These are phyloP conservation scores for Citrullus mucosospermus DNA, from an alignment of 306 rosid species.

Conservation along the genomic window DNA sequence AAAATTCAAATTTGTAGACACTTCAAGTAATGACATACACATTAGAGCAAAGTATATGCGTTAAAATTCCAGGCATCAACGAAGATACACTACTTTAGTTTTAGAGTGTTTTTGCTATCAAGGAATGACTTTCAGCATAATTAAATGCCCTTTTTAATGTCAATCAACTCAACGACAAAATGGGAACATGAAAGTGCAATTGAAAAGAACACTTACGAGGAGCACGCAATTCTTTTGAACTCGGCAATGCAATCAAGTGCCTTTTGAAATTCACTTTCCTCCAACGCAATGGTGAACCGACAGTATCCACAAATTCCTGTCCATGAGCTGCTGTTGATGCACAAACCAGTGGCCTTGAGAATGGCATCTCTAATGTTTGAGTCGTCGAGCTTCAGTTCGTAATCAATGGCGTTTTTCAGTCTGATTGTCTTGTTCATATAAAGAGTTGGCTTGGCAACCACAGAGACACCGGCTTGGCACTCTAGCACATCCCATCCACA, in stretches of 20 bases:
- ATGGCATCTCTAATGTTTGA: conserved; percentile 59
- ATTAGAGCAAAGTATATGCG: neutral
- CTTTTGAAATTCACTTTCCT: conserved; percentile 55
- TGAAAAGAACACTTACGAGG: conserved; percentile 5
- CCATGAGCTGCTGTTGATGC: conserved; percentile 91
- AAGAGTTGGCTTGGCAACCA: conserved; percentile 81
- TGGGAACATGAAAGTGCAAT: neutral
- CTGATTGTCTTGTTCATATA: conserved; percentile 49
- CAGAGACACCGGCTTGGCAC: conserved; percentile 59
- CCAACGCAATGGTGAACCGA: conserved; percentile 70
- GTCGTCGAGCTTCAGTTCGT: conserved; percentile 45
- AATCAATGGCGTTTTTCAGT: conserved; percentile 21
- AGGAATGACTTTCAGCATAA: neutral
- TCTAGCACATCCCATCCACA: conserved; percentile 87
- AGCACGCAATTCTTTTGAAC: conserved; percentile 26
- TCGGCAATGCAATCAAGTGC: conserved; percentile 76
- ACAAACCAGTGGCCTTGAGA: conserved; percentile 62
- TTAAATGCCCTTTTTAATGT: neutral
- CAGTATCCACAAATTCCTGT: conserved; percentile 95
- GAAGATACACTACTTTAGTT: neutral
- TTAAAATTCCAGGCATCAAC: neutral
- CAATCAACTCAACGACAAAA: neutral
- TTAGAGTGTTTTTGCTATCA: neutral
- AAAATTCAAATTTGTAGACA: neutral
- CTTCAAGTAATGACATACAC: neutral